These are phyloP conservation scores for Alternaria novae-zelandiae DNA, from an alignment of 2,329 filamentous ascomycete species.

Conservation along the genomic window DNA sequence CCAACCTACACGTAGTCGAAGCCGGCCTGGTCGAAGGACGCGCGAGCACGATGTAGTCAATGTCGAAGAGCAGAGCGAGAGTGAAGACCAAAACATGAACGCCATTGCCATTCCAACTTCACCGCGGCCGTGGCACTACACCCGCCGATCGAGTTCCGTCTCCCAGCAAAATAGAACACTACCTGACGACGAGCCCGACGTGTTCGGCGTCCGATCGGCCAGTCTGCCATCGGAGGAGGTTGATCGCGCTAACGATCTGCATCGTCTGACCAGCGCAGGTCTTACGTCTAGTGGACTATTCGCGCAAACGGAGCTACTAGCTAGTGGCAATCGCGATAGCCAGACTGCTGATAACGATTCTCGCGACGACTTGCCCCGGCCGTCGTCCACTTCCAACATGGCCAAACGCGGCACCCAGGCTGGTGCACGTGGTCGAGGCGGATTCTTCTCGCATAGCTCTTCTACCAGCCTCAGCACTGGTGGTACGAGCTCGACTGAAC, in stretches of 20 bases:
- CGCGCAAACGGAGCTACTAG: conserved; percentile 48
- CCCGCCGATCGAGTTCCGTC: conserved; percentile 71
- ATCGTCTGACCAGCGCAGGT: conserved; percentile 51
- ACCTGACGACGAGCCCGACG: conserved; percentile 66
- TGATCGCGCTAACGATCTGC: conserved; percentile 55
- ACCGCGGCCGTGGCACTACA: conserved; percentile 60
- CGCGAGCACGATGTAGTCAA: conserved; percentile 36
- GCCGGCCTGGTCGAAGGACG: conserved; percentile 41
- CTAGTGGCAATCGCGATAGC: conserved; percentile 35
- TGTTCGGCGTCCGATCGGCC: conserved; percentile 69
- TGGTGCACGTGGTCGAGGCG: conserved; percentile 36
- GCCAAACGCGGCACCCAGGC: conserved; percentile 34
- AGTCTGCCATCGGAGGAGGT: conserved; percentile 67
- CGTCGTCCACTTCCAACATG: conserved; percentile 37
- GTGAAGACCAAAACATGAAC: conserved; percentile 59
- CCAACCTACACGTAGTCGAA: conserved; percentile 41
- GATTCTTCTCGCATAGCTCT: conserved; percentile 40
- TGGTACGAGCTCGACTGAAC: conserved; percentile 44
- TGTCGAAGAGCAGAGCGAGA: conserved; percentile 36
- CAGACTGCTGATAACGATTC: conserved; percentile 27
- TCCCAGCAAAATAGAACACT: conserved; percentile 69
- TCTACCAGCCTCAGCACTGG: conserved; percentile 41
- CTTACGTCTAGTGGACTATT: conserved; percentile 70
- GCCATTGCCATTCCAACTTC: conserved; percentile 78
- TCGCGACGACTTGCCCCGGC: conserved; percentile 35